Percentiles rank a stretch among this genome's conserved stretches.
Conservation (phyloP, 192 early-diverging fungal genomes). For the Chytriomyces hyalinus region DNA sequence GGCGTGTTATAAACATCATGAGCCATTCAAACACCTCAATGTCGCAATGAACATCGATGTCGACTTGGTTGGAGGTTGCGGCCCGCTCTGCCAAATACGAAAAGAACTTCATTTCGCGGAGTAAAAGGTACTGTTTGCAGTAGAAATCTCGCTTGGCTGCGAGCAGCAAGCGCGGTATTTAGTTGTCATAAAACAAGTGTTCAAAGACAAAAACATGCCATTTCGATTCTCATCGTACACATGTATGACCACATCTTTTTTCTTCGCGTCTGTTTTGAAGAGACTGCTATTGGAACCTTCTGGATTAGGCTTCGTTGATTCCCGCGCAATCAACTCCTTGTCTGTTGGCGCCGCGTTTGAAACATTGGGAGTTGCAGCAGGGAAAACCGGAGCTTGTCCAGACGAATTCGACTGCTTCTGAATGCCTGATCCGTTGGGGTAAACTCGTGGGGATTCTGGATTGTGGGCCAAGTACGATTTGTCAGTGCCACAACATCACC, state of each 20-base stretch:
- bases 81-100: conserved; percentile 41
- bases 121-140: conserved; percentile 51
- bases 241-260: conserved; percentile 54
- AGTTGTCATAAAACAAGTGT: not conserved
- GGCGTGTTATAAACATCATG: conserved; percentile 51
- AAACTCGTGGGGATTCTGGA: not conserved
- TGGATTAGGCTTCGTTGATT: not conserved
- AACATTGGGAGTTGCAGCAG: not conserved
- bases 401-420: too few species aligned
- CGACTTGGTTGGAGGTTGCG: conserved; percentile 33
- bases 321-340: not conserved
- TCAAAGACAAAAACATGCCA: conserved; percentile 28
- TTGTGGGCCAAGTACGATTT: too few species aligned
- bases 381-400: too few species aligned
- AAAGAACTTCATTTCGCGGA: conserved; percentile 61
- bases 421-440: too few species aligned
- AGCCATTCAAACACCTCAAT: conserved; percentile 66
- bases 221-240: conserved; percentile 61
- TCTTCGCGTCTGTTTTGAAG: not conserved
- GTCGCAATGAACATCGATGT: conserved; percentile 65
- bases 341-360: not conserved
- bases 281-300: not conserved
- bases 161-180: not conserved
- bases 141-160: conserved; percentile 57
- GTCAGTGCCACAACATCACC: too few species aligned